Percentiles rank a stretch among this genome's conserved stretches.
These are phyloP conservation scores for Podospora comata DNA, from an alignment of 495 filamentous ascomycete genomes.

Conservation along the genomic window DNA sequence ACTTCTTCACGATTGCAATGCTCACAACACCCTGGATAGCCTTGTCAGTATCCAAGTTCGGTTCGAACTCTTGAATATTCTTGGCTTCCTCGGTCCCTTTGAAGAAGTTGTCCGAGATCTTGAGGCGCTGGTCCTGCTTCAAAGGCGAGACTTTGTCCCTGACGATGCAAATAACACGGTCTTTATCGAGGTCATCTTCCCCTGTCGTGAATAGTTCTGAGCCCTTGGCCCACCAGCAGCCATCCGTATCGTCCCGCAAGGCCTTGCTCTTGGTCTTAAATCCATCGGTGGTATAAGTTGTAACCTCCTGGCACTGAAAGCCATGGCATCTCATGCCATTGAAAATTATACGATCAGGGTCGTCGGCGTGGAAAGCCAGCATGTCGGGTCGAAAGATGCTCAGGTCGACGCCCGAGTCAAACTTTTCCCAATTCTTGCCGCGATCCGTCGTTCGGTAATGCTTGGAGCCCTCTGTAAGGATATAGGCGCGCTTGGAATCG, in stretches of 20 bases:
- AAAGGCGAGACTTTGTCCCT: constrained; percentile 58
- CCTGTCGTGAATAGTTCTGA: constrained; percentile 69
- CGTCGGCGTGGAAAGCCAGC: constrained; percentile 73
- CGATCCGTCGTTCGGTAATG: constrained; percentile 81
- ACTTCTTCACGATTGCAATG: constrained; percentile 76
- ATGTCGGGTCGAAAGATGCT: constrained; percentile 45
- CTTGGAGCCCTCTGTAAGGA: constrained; percentile 57
- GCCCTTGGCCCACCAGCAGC: constrained; percentile 81
- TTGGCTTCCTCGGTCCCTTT: constrained; percentile 44
- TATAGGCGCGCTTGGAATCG: constrained; percentile 74
- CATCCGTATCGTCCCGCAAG: constrained; percentile 60
- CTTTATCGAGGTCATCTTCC: constrained; percentile 52
- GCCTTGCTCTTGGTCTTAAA: constrained; percentile 63
- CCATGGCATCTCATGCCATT: constrained; percentile 65
- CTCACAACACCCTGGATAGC: constrained; percentile 72
- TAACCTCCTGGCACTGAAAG: constrained; percentile 49
- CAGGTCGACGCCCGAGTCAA: constrained; percentile 53
- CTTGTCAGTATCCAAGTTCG: constrained; percentile 66
- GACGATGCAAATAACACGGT: constrained; percentile 77
- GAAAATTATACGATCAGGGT: constrained; percentile 80
- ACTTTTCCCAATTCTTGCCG: constrained; percentile 74
- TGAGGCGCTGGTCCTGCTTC: constrained; percentile 64
- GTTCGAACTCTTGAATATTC: constrained; percentile 60
- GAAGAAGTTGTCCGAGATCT: constrained; percentile 80
- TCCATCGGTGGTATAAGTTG: constrained; percentile 79